Evolutionary conservation across 148 eudicot genomes (phyloP), one percentile per base, ranked within the genome.

Genomic region (Amaranthus palmeri): DNA sequence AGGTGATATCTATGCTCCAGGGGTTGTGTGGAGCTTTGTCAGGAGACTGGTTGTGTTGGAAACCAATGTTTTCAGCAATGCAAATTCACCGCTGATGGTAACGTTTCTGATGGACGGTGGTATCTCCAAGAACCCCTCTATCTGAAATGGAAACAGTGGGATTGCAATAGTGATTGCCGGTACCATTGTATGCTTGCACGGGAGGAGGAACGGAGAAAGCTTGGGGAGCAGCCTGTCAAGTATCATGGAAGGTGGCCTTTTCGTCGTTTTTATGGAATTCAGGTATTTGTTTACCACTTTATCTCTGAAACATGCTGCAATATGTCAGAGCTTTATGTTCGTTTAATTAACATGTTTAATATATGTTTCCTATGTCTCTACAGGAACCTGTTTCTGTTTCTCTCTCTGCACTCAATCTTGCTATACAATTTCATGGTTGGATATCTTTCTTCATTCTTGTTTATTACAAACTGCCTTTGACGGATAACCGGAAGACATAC

Each of bases 321-420:
- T 52, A 13, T 63, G 10, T 63, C 41, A 13, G 4, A 63, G 43
- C 61, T 54, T 17, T 40, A 41, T 61, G 6, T 18, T 53, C 11
- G 67, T 57, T 72, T 25, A 3, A 25, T 68, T 72, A 60, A 10
- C 65, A 41, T 55, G 65, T 10, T 7, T 59, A 42, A 7, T 8
- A 14, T 51, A 12, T 7, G 7, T 48, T 7, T 14, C 14, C 5
- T 58, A 47, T 64, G 8, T 43, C 7, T 71, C 50, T 59, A 4
- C 83, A 93, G 98, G 98, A 93, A 86, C 98, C 98, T 68, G 90
- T 91, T 67, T 82, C 98, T 61, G 98, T 93, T 69, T 96, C 92
- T 71, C 80, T 91, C 8, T 86, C 98, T 4, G 85, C 85, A 3
- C 96, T 93, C 65, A 93, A 93, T 83, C 98, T 93, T 76, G 98